These are phyloP conservation scores for Orbilia brochopaga DNA, from an alignment of 2,329 filamentous ascomycete species.

Conservation along the genomic window DNA sequence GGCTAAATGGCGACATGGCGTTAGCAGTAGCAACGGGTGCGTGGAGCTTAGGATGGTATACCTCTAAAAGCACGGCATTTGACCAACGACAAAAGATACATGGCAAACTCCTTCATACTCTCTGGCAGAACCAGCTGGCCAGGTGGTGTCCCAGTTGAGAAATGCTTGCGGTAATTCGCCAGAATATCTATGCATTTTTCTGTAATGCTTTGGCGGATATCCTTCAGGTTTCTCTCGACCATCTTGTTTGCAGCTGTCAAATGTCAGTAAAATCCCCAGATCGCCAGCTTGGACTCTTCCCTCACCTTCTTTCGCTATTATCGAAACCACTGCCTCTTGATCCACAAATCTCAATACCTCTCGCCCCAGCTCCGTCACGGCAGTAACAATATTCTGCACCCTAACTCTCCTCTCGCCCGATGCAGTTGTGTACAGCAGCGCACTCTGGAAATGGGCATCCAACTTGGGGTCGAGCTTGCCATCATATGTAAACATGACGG, in stretches of 20 bases:
- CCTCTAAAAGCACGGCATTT: conserved; percentile 92
- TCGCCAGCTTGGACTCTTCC: neutral
- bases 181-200: conserved; percentile 94
- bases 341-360: conserved; percentile 92
- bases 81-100: conserved; percentile 89
- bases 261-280: conserved; percentile 53
- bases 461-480: conserved; percentile 96
- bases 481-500: conserved; percentile 90
- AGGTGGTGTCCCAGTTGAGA: conserved; percentile 82
- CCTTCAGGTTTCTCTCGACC: conserved; percentile 76
- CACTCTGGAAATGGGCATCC: conserved; percentile 96
- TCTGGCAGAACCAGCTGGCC: conserved; percentile 94
- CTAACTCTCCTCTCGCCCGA: conserved; percentile 86
- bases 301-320: conserved; percentile 83
- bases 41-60: conserved; percentile 52
- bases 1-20: conserved; percentile 59
- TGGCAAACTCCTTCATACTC: conserved; percentile 92
- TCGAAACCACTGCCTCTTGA: conserved; percentile 86
- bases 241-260: conserved; percentile 77
- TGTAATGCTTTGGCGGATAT: conserved; percentile 79
- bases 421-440: conserved; percentile 90
- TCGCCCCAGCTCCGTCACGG: conserved; percentile 81
- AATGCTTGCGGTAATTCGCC: conserved; percentile 89
- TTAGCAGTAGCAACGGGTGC: neutral
- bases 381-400: conserved; percentile 91